These are phyloP conservation scores for Endotrypanum monterogeii DNA, from an alignment of 208 protist genomes.

Conservation along the genomic window DNA sequence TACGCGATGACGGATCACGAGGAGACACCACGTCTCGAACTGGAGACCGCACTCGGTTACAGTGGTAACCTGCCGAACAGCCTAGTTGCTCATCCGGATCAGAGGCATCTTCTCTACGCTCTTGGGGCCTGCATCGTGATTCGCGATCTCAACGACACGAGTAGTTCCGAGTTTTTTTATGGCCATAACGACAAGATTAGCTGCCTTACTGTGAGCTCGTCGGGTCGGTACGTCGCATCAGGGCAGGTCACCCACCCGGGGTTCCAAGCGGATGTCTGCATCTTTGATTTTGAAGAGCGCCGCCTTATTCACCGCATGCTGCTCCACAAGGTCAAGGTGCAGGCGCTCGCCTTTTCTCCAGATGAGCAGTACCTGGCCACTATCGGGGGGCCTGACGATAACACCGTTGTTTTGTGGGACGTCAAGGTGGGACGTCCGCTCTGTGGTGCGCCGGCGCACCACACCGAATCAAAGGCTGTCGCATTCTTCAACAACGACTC, in stretches of 20 bases:
- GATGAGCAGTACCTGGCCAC: slow-evolving; percentile 93
- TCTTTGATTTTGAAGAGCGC: slow-evolving; percentile 90
- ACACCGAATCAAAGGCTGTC: slow-evolving; percentile 79
- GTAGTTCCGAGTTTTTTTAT: slow-evolving; percentile 89
- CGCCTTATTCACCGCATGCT: slow-evolving; percentile 90
- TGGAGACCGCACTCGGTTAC: slow-evolving; percentile 87
- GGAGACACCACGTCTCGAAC: slow-evolving; percentile 57
- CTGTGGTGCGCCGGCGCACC: slow-evolving; percentile 83
- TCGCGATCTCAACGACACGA: slow-evolving; percentile 72
- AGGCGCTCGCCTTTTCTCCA: slow-evolving; percentile 94
- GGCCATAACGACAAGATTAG: slow-evolving; percentile 95
- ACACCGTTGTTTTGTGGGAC: slow-evolving; percentile 95
- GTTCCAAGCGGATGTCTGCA: slow-evolving; percentile 94
- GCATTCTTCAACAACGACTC: slow-evolving; percentile 88
- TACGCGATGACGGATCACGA: slow-evolving; percentile 57
- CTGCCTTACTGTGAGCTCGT: slow-evolving; percentile 90
- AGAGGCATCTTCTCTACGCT: slow-evolving; percentile 91
- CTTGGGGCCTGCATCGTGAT: slow-evolving; percentile 94
- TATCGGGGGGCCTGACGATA: slow-evolving; percentile 95
- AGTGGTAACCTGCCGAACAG: slow-evolving; percentile 83
- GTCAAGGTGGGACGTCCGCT: slow-evolving; percentile 90
- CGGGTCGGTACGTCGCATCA: slow-evolving; percentile 93
- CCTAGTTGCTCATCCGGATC: slow-evolving; percentile 89
- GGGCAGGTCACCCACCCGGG: slow-evolving; percentile 95
- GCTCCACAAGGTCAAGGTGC: slow-evolving; percentile 95